Conservation (phyloP, 176 grass and related monocot species). For the Carex cristatella region DNA sequence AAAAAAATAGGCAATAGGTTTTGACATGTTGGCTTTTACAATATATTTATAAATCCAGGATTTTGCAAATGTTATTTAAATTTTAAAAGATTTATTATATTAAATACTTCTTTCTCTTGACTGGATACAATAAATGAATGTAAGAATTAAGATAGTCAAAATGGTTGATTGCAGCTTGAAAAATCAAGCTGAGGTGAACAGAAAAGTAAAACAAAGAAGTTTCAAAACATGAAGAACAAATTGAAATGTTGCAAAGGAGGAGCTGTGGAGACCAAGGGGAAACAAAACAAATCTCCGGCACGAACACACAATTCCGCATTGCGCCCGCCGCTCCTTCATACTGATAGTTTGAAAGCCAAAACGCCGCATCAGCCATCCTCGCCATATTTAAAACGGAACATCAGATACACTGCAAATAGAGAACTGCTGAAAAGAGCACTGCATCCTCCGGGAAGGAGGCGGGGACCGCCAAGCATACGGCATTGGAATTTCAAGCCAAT, state of each 20-base stretch:
- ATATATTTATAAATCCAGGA: background rate
- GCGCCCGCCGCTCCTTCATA: background rate
- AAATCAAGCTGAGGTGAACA: background rate
- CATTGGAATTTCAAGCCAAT: conserved; percentile 13
- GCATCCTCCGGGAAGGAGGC: conserved; percentile 18
- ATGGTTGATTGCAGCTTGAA: conserved; percentile 2
- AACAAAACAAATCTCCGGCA: background rate
- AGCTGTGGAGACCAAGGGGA: background rate
- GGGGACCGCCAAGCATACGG: background rate
- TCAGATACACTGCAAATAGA: conserved; percentile 1
- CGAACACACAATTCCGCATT: background rate
- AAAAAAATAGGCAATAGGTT: background rate
- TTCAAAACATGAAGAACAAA: background rate
- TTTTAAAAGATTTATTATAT: background rate
- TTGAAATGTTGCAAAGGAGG: background rate
- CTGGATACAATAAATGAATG: background rate
- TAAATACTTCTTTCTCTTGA: background rate
- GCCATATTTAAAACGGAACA: background rate
- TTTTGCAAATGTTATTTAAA: background rate
- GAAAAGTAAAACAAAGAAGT: background rate
- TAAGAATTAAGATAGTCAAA: background rate
- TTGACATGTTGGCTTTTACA: background rate
- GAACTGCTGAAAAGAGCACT: conserved; percentile 29
- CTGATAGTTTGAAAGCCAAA: background rate
- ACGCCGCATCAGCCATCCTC: background rate